Evolutionary conservation across 2,329 filamentous ascomycete genomes (phyloP), one percentile per base, ranked within the genome.

Genomic region (Fusarium praegraminearum): DNA sequence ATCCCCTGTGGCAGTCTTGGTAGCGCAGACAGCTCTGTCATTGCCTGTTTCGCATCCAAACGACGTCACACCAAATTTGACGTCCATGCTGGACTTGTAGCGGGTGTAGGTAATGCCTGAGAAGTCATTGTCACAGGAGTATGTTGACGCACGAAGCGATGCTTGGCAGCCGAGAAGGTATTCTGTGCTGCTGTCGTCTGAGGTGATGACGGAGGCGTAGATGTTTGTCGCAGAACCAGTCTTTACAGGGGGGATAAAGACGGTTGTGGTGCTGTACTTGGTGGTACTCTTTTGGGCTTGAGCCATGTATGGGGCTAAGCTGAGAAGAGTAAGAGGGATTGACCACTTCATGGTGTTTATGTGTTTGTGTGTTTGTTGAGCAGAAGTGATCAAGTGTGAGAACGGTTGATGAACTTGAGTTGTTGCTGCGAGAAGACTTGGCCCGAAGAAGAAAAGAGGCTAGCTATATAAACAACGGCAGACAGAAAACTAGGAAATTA

Each of bases 121-220:
- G 12, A 70, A 75, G 13, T 73, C 67, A 5, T 71, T 71, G 10
- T 63, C 61, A 58, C 73, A 75, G 0, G 56, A 65, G 5, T 75
- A 69, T 4, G 72, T 53, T 49, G 16, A 8, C 3, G 51, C 51
- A 8, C 32, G 35, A 4, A 75, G 70, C 26, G 63, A 53, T 24
- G 72, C 70, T 13, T 72, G 62, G 5, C 73, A 75, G 5, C 72
- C 73, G 3, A 75, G 60, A 6, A 75, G 61, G 35, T 75, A 75
- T 38, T 75, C 55, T 1, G 73, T 75, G 20, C 51, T 66, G 32
- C 70, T 68, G 2, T 46, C 62, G 5, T 58, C 54, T 36, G 63
- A 60, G 5, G 68, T 73, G 26, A 75, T 73, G 28, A 75, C 36
- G 11, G 72, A 73, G 3, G 73, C 73, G 40, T 74, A 75, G 13